These are phyloP conservation scores for Globisporangium iwayamae DNA, from an alignment of 352 stramenopile species.

Conservation along the genomic window DNA sequence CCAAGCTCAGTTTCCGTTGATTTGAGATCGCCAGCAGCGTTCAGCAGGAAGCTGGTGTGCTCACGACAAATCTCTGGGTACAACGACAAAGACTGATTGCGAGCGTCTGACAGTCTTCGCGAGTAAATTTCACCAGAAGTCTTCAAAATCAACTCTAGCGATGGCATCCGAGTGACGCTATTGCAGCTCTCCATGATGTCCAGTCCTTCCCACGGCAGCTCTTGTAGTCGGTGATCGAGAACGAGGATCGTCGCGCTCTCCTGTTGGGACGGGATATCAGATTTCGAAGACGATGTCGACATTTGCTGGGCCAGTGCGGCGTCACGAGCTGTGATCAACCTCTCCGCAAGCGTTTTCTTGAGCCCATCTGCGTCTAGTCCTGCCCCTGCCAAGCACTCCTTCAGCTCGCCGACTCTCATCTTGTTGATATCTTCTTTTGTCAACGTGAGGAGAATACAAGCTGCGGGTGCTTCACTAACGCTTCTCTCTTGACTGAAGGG, in stretches of 20 bases:
- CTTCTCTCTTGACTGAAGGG: background rate
- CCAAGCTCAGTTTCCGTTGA: slow-evolving; percentile 56
- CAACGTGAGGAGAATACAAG: slow-evolving; percentile 18
- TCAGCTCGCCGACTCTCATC: slow-evolving; percentile 47
- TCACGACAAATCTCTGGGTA: slow-evolving; percentile 22
- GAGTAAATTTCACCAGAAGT: slow-evolving; percentile 11
- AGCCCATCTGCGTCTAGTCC: slow-evolving; percentile 34
- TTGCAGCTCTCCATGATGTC: slow-evolving; percentile 37
- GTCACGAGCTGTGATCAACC: slow-evolving; percentile 33
- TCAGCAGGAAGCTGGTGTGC: slow-evolving; percentile 60
- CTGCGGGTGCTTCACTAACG: background rate
- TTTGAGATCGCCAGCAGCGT: slow-evolving; percentile 70
- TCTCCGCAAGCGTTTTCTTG: slow-evolving; percentile 51
- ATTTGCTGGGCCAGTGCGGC: slow-evolving; percentile 3
- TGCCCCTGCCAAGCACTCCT: slow-evolving; percentile 25
- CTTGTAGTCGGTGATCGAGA: slow-evolving; percentile 55
- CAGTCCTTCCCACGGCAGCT: slow-evolving; percentile 83
- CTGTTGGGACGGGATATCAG: background rate
- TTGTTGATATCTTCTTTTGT: slow-evolving; percentile 27
- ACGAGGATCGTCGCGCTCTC: slow-evolving; percentile 53
- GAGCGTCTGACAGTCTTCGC: background rate
- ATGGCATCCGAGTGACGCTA: slow-evolving; percentile 73
- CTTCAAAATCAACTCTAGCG: slow-evolving; percentile 53
- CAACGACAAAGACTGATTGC: background rate
- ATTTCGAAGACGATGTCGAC: slow-evolving; percentile 8